These are phyloP conservation scores for Coniochaeta pulveracea DNA, from an alignment of 2,329 filamentous ascomycete genomes.

Conservation along the genomic window DNA sequence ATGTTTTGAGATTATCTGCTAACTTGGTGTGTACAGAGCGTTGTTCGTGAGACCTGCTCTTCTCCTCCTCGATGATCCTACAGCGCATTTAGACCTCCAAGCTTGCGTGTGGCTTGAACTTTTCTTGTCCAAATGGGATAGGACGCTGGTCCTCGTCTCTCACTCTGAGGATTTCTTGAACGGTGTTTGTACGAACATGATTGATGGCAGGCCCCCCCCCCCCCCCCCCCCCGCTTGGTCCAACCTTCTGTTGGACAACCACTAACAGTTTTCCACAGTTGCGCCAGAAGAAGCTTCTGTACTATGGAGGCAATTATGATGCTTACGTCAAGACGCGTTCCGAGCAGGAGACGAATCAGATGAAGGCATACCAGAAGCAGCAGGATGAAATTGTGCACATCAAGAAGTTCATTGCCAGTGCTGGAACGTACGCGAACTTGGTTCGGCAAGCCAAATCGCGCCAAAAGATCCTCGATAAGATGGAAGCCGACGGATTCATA, in stretches of 20 bases:
- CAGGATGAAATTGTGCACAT: constrained; percentile 99
- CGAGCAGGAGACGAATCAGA: constrained; percentile 96
- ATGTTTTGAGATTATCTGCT: too few relatives aligned
- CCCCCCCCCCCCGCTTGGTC: too few relatives aligned
- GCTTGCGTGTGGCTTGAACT: constrained; percentile 99
- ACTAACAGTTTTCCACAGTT: too few relatives aligned
- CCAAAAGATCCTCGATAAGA: constrained; percentile 99
- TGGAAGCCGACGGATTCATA: constrained; percentile 99
- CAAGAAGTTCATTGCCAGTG: constrained; percentile 99
- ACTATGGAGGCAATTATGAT: constrained; percentile 99
- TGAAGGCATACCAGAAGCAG: constrained; percentile 98
- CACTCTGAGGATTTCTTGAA: constrained; percentile 99
- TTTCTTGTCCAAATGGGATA: constrained; percentile 99
- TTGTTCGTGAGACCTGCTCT: constrained; percentile 98
- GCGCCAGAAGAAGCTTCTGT: constrained; percentile 76
- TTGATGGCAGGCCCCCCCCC: too few relatives aligned
- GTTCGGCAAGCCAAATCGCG: constrained; percentile 97
- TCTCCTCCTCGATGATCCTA: constrained; percentile 93
- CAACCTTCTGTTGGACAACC: too few relatives aligned
- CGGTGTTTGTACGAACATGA: constrained; percentile 96
- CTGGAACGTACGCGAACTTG: constrained; percentile 99
- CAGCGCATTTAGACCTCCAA: constrained; percentile 97
- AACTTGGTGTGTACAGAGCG: too few relatives aligned
- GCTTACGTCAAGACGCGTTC: constrained; percentile 88
- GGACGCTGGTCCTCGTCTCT: constrained; percentile 89